phyloP scores from a whole-genome alignment of 768 basidiomycete genomes.

The Gymnopilus junonius region DNA sequence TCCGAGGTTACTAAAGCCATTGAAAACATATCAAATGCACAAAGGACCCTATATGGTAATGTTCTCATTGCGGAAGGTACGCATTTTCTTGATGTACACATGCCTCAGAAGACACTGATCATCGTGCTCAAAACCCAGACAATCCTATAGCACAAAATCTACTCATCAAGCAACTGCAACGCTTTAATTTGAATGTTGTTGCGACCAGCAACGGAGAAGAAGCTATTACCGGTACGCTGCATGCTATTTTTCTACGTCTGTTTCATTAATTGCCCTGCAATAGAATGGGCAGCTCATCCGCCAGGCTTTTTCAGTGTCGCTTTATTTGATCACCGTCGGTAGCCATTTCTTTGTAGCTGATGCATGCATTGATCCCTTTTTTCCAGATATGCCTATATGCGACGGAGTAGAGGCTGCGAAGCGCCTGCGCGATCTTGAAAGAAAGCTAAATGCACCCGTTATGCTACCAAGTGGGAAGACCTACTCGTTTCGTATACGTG shows the following conservation, averaged over 20 bases:
- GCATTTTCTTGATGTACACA: neutral
- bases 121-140: conserved; percentile 41
- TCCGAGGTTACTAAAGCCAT: conserved; percentile 44
- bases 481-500: neutral
- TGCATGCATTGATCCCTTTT: neutral
- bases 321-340: conserved; percentile 76
- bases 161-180: conserved; percentile 68
- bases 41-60: conserved; percentile 64
- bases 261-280: neutral
- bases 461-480: conserved; percentile 56
- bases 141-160: conserved; percentile 74
- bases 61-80: conserved; percentile 73
- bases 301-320: conserved; percentile 74
- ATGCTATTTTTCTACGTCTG: neutral
- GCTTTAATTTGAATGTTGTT: conserved; percentile 60
- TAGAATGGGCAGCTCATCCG: conserved; percentile 71
- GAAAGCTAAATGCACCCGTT: conserved; percentile 51
- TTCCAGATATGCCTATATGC: conserved; percentile 77
- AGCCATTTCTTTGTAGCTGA: neutral
- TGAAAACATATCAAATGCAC: conserved; percentile 50
- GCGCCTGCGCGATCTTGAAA: conserved; percentile 61
- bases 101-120: neutral
- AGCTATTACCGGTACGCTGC: conserved; percentile 54
- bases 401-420: conserved; percentile 80
- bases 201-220: conserved; percentile 73